These are phyloP conservation scores for Diaporthe nobilis DNA, from an alignment of 2,329 filamentous ascomycete genomes.

Conservation along the genomic window DNA sequence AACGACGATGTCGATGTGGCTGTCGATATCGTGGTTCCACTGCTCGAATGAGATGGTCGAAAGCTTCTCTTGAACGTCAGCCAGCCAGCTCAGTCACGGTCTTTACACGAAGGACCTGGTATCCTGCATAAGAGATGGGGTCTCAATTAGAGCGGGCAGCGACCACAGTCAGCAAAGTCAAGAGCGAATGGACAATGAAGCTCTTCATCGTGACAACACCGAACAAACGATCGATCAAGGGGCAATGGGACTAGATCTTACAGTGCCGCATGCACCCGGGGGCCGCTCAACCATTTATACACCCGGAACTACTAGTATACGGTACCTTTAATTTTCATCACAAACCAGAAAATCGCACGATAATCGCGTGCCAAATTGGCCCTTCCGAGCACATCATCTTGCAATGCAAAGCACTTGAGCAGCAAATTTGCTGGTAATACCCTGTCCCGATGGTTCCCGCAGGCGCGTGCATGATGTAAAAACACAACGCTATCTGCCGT, in stretches of 20 bases:
- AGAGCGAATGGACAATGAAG: background rate
- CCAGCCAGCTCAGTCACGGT: background rate
- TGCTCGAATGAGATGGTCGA: background rate
- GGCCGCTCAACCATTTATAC: background rate
- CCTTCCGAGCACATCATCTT: background rate
- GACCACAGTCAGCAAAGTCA: background rate
- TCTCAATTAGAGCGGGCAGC: background rate
- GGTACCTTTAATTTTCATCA: background rate
- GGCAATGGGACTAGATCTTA: background rate
- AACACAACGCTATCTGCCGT: background rate
- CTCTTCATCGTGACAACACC: background rate
- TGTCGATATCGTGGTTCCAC: background rate
- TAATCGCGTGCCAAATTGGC: background rate
- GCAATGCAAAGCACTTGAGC: background rate
- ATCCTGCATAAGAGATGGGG: background rate
- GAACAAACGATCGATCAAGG: background rate
- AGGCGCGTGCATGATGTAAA: background rate
- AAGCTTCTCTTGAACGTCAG: background rate
- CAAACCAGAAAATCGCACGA: background rate
- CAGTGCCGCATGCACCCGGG: background rate
- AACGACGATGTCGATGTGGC: slow-evolving; percentile 10
- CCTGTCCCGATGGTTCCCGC: background rate
- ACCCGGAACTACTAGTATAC: background rate
- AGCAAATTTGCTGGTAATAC: background rate
- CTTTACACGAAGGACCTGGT: background rate